A percentile compares a stretch with the other conserved stretches of the same genome.
Evolutionary conservation across 169 alveolate genomes (phyloP).

Genomic region (Cryptosporidium baileyi): DNA sequence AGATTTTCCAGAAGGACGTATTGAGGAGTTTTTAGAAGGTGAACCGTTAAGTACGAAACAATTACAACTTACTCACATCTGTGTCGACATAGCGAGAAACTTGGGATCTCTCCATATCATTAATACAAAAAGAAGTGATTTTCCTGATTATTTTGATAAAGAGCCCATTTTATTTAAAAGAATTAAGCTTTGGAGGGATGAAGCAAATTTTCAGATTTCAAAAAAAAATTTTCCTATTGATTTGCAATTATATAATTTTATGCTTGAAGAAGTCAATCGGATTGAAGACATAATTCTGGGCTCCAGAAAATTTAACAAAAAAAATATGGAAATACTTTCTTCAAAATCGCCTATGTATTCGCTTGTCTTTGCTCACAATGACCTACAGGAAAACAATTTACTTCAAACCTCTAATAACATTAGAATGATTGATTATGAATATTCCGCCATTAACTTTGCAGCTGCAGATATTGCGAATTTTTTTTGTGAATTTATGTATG

Average conservation of each 20-base stretch:
- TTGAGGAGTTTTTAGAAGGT: slow-evolving; percentile 82
- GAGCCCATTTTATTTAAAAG: slow-evolving; percentile 58
- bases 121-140: slow-evolving; percentile 56
- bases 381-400: slow-evolving; percentile 79
- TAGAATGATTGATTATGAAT: slow-evolving; percentile 80
- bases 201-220: slow-evolving; percentile 25
- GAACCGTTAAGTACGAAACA: slow-evolving; percentile 74
- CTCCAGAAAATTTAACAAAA: background rate
- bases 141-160: slow-evolving; percentile 44
- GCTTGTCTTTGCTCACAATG: slow-evolving; percentile 80
- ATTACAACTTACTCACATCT: slow-evolving; percentile 73
- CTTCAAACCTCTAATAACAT: slow-evolving; percentile 75
- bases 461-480: slow-evolving; percentile 80
- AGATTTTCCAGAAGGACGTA: slow-evolving; percentile 79
- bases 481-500: slow-evolving; percentile 77
- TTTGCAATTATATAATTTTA: background rate
- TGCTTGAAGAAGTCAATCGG: slow-evolving; percentile 14
- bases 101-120: slow-evolving; percentile 46
- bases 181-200: slow-evolving; percentile 62
- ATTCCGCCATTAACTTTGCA: slow-evolving; percentile 78
- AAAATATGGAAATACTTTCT: background rate
- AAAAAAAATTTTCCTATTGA: slow-evolving; percentile 26
- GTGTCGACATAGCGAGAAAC: slow-evolving; percentile 74
- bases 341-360: slow-evolving; percentile 60
- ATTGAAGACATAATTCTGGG: slow-evolving; percentile 38